Percentiles rank a stretch among this genome's conserved stretches.
These are phyloP conservation scores for Populus hybrid DNA, from an alignment of 441 rosid species.

Conservation along the genomic window DNA sequence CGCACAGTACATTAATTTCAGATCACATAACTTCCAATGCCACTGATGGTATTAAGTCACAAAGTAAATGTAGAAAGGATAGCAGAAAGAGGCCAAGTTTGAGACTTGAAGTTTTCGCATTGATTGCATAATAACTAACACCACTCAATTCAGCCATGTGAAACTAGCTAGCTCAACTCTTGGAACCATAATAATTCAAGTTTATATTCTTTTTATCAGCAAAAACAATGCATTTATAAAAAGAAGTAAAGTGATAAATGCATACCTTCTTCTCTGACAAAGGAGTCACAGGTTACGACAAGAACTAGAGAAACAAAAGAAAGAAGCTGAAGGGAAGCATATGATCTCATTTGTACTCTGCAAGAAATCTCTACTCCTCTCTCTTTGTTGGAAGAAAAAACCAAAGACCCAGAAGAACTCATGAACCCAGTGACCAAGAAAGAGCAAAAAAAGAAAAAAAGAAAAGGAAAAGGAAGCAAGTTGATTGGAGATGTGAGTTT, in stretches of 20 bases:
- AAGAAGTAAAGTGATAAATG: conserved; percentile 11
- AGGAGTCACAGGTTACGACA: conserved; percentile 47
- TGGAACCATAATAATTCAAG: background rate
- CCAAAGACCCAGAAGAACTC: conserved; percentile 28
- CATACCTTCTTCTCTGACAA: conserved; percentile 70
- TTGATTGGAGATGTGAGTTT: conserved; percentile 18
- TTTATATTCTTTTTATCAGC: conserved; percentile 20
- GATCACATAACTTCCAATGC: conserved; percentile 16
- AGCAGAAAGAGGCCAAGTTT: background rate
- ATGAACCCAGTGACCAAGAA: conserved; percentile 20
- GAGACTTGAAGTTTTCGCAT: background rate
- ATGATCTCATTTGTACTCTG: conserved; percentile 49
- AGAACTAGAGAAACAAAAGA: conserved; percentile 41
- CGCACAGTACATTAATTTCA: conserved; percentile 1
- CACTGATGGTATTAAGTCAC: conserved; percentile 1
- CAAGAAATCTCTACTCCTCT: conserved; percentile 34
- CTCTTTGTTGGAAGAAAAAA: conserved; percentile 31
- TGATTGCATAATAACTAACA: background rate
- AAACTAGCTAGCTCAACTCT: background rate
- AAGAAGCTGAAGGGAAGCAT: conserved; percentile 39
- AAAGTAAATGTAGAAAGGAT: conserved; percentile 9
- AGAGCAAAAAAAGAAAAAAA: conserved; percentile 7
- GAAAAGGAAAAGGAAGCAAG: background rate
- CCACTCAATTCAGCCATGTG: background rate
- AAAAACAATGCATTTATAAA: conserved; percentile 17